Evolutionary conservation across 768 basidiomycete genomes (phyloP).

Genomic region (Sarcodon sp.): DNA sequence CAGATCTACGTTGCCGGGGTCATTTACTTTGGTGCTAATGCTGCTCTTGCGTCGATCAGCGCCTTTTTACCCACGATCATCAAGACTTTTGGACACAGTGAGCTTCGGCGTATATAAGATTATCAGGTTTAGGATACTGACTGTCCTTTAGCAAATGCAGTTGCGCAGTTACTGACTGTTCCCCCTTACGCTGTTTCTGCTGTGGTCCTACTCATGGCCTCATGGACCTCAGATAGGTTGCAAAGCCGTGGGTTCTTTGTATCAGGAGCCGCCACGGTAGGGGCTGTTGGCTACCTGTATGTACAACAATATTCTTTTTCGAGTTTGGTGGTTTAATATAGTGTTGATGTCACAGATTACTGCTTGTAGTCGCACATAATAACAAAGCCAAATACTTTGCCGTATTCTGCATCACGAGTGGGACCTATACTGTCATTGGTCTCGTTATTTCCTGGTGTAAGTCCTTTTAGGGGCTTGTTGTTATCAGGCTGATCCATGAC

Average conservation of each 20-base stretch:
- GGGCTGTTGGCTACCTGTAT: conserved; percentile 52
- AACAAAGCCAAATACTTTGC: conserved; percentile 64
- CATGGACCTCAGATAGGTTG: conserved; percentile 52
- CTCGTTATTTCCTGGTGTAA: conserved; percentile 68
- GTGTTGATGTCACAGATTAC: conserved; percentile 27
- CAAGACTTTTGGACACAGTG: conserved; percentile 58
- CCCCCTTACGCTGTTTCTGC: conserved; percentile 71
- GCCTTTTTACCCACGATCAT: conserved; percentile 82
- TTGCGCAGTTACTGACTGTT: conserved; percentile 64
- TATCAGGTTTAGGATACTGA: not conserved
- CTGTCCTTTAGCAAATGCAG: conserved; percentile 35
- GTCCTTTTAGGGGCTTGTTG: conserved; percentile 10
- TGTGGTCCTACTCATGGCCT: conserved; percentile 42
- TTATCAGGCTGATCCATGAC: not conserved
- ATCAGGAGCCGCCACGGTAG: conserved; percentile 28
- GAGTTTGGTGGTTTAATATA: not conserved
- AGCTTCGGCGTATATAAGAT: conserved; percentile 13
- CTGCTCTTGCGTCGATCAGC: conserved; percentile 64
- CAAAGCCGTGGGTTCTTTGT: conserved; percentile 47
- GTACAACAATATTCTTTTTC: conserved; percentile 8
- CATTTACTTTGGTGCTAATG: conserved; percentile 70
- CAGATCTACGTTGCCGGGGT: conserved; percentile 55
- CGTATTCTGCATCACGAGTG: conserved; percentile 63
- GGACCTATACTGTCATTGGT: conserved; percentile 69
- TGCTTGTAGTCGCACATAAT: conserved; percentile 40